phyloP scores from a whole-genome alignment of 805 yeast genomes.

The Jamesozyma spencerorum region DNA sequence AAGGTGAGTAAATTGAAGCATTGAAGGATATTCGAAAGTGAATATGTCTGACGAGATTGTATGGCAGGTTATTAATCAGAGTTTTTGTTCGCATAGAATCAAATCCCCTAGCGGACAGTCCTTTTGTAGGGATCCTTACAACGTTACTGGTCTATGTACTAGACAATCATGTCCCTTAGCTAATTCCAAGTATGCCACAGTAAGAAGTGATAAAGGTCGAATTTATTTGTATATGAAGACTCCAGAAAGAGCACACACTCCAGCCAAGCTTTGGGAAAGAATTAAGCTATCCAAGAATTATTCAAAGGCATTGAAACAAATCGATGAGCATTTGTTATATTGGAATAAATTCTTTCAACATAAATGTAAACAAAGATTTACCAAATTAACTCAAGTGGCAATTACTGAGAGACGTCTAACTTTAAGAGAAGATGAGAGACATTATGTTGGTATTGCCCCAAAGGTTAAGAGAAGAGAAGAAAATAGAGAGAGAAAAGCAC shows the following conservation, averaged over 20 bases:
- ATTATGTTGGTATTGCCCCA: slow-evolving; percentile 83
- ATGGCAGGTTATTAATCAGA: slow-evolving; percentile 95
- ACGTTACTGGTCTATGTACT: slow-evolving; percentile 87
- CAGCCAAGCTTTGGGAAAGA: slow-evolving; percentile 90
- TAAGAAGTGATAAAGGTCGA: slow-evolving; percentile 69
- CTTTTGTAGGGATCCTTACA: slow-evolving; percentile 93
- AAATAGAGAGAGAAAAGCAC: slow-evolving; percentile 90
- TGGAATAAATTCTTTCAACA: slow-evolving; percentile 90
- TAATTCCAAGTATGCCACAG: slow-evolving; percentile 83
- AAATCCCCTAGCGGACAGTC: slow-evolving; percentile 82
- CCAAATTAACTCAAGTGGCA: slow-evolving; percentile 90
- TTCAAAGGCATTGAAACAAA: slow-evolving; percentile 75
- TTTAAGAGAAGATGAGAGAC: slow-evolving; percentile 82
- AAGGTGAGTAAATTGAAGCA: not conserved
- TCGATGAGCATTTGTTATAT: slow-evolving; percentile 77
- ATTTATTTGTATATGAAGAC: slow-evolving; percentile 89
- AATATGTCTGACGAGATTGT: slow-evolving; percentile 67
- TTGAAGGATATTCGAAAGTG: not conserved
- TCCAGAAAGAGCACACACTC: slow-evolving; percentile 94
- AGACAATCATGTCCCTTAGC: slow-evolving; percentile 96
- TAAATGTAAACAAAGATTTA: slow-evolving; percentile 92
- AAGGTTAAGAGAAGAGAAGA: slow-evolving; percentile 93
- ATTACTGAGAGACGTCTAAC: slow-evolving; percentile 92
- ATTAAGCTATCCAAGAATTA: slow-evolving; percentile 84
- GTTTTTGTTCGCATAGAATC: slow-evolving; percentile 90